Evolutionary conservation across 2,329 filamentous ascomycete genomes (phyloP).

Genomic region (Lithohypha guttulata): DNA sequence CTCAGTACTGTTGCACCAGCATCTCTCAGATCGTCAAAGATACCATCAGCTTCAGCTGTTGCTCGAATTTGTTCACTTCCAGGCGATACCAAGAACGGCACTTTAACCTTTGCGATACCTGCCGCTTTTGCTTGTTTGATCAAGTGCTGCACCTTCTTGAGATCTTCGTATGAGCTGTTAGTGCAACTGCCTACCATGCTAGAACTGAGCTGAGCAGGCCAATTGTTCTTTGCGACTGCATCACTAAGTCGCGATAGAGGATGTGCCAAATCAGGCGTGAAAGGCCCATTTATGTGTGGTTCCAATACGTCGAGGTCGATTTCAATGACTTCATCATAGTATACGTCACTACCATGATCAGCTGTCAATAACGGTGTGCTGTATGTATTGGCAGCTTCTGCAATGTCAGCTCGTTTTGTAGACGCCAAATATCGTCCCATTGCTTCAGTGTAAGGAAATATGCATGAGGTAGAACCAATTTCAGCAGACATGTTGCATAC

Average conservation of each 20-base stretch:
- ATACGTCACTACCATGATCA: conserved; percentile 72
- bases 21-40: conserved; percentile 89
- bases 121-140: conserved; percentile 82
- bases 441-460: conserved; percentile 96
- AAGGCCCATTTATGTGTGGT: conserved; percentile 96
- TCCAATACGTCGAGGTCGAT: conserved; percentile 91
- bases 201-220: conserved; percentile 94
- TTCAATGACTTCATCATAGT: conserved; percentile 84
- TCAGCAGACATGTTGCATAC: conserved; percentile 53
- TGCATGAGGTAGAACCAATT: conserved; percentile 66
- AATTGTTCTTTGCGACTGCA: conserved; percentile 85
- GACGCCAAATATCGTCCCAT: conserved; percentile 93
- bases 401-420: conserved; percentile 83
- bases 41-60: conserved; percentile 80
- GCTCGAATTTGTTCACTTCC: conserved; percentile 95
- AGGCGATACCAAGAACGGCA: conserved; percentile 87
- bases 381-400: too few relatives aligned
- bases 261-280: conserved; percentile 94
- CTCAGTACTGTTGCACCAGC: conserved; percentile 90
- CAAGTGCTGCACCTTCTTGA: conserved; percentile 86
- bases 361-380: too few relatives aligned
- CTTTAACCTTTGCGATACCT: conserved; percentile 87
- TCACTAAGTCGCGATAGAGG: conserved; percentile 96
- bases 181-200: conserved; percentile 98
- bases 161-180: conserved; percentile 80